Conservation (phyloP, 371 early-diverging fungal genomes). For the Syncephalastrum monosporum region DNA sequence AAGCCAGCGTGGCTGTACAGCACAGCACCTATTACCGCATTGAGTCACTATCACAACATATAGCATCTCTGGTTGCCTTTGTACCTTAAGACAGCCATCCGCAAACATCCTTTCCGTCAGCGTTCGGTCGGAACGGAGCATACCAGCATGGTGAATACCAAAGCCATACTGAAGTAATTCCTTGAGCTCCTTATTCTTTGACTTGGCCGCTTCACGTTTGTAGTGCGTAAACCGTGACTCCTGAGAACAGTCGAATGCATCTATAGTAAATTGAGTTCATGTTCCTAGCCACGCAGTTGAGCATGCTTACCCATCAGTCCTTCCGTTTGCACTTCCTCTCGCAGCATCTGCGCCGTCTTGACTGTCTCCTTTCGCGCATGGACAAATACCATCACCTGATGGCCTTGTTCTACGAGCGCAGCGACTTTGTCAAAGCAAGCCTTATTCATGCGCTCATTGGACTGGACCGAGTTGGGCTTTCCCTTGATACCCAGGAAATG, state of each 20-base stretch:
- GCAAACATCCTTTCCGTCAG: constrained; percentile 92
- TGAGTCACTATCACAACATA: background rate
- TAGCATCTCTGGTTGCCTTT: constrained; percentile 18
- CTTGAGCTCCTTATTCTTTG: constrained; percentile 83
- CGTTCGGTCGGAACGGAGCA: constrained; percentile 89
- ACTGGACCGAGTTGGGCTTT: constrained; percentile 69
- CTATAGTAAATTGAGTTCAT: constrained; percentile 15
- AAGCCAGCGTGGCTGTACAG: constrained; percentile 99
- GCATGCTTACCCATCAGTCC: constrained; percentile 42
- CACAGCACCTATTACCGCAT: constrained; percentile 68
- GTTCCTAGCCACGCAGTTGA: background rate
- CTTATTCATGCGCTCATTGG: constrained; percentile 73
- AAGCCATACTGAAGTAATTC: constrained; percentile 85
- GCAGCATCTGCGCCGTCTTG: constrained; percentile 83
- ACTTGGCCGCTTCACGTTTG: constrained; percentile 50
- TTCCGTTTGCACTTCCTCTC: constrained; percentile 71
- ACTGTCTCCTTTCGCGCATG: constrained; percentile 97
- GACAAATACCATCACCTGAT: constrained; percentile 99
- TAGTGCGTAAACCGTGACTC: constrained; percentile 27
- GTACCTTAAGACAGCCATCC: constrained; percentile 76
- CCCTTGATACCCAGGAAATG: constrained; percentile 94
- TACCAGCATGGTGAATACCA: constrained; percentile 98
- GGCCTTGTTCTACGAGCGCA: constrained; percentile 73
- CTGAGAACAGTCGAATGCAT: constrained; percentile 43
- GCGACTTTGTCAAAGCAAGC: constrained; percentile 87